phyloP scores from a whole-genome alignment of 1,139 yeast species.

The Suhomyces anneliseae region DNA sequence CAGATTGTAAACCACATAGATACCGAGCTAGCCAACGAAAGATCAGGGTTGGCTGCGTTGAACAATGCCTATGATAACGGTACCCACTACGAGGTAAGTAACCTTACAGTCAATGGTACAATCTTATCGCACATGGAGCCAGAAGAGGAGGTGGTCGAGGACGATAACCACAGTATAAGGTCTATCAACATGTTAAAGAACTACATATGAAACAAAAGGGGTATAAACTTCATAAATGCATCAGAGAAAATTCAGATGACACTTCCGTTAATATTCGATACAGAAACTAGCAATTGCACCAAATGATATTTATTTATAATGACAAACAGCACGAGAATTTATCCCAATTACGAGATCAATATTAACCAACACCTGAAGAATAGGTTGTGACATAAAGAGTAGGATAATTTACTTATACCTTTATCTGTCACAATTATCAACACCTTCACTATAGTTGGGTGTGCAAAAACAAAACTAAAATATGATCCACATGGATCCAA shows the following conservation, averaged over 20 bases:
- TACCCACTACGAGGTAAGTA: slow-evolving; percentile 8
- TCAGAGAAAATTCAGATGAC: no score
- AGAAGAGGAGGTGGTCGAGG: slow-evolving; percentile 1
- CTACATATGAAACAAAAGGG: slow-evolving; percentile 4
- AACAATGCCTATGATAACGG: slow-evolving; percentile 15
- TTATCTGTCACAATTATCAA: no score
- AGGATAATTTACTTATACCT: no score
- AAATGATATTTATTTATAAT: background rate
- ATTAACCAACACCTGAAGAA: no score
- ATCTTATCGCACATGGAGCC: slow-evolving; percentile 6
- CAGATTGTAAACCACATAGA: background rate
- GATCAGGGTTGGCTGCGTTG: slow-evolving; percentile 16
- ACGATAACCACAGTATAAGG: slow-evolving; percentile 11
- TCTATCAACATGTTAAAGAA: slow-evolving; percentile 14
- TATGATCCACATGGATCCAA: no score
- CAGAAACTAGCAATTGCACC: no score
- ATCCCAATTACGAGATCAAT: background rate
- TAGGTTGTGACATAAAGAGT: no score
- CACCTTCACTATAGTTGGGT: no score
- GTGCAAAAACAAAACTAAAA: no score
- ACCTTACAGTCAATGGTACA: slow-evolving; percentile 15
- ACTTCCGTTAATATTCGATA: no score
- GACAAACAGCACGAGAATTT: background rate
- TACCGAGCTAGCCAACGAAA: slow-evolving; percentile 8
- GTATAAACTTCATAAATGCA: no score